These are phyloP conservation scores for Coelastrella sp. DNA, from an alignment of 139 green algal species.

Conservation along the genomic window DNA sequence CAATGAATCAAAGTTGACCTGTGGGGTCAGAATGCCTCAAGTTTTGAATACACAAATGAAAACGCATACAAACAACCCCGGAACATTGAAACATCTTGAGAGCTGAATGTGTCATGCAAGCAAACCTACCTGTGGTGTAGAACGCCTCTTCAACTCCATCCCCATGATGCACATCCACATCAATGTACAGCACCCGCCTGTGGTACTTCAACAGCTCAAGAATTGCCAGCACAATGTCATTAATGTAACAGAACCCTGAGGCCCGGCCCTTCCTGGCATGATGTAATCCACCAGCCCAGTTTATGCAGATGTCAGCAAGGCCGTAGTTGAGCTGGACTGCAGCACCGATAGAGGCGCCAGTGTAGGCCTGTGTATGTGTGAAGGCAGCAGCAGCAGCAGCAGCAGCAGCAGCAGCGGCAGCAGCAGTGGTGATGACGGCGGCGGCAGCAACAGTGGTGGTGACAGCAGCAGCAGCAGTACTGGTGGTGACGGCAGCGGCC, in stretches of 20 bases:
- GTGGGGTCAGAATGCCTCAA: no score
- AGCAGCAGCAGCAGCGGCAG: slow-evolving; percentile 37
- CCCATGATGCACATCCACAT: slow-evolving; percentile 98
- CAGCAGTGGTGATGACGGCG: neutral
- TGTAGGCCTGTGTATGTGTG: slow-evolving; percentile 71
- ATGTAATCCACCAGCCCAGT: slow-evolving; percentile 98
- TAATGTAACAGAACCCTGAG: slow-evolving; percentile 97
- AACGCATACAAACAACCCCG: slow-evolving; percentile 54
- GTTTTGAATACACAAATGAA: no score
- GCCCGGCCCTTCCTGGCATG: slow-evolving; percentile 93
- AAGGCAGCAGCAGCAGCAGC: neutral
- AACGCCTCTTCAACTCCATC: slow-evolving; percentile 99
- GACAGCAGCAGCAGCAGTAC: slow-evolving; percentile 24
- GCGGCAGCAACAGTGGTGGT: neutral
- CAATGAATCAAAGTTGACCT: no score
- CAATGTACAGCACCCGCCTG: slow-evolving; percentile 82
- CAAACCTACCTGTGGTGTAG: slow-evolving; percentile 93
- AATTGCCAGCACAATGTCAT: slow-evolving; percentile 97
- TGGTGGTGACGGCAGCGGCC: neutral
- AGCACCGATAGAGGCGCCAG: slow-evolving; percentile 86
- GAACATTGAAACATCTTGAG: neutral
- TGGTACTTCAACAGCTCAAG: slow-evolving; percentile 95
- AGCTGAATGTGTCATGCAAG: no score
- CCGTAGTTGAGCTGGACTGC: slow-evolving; percentile 93
- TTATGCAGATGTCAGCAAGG: slow-evolving; percentile 92